A percentile compares a stretch with the other conserved stretches of the same genome.
phyloP scores from a whole-genome alignment of 2,329 filamentous ascomycete species.

The Claviceps pusilla region DNA sequence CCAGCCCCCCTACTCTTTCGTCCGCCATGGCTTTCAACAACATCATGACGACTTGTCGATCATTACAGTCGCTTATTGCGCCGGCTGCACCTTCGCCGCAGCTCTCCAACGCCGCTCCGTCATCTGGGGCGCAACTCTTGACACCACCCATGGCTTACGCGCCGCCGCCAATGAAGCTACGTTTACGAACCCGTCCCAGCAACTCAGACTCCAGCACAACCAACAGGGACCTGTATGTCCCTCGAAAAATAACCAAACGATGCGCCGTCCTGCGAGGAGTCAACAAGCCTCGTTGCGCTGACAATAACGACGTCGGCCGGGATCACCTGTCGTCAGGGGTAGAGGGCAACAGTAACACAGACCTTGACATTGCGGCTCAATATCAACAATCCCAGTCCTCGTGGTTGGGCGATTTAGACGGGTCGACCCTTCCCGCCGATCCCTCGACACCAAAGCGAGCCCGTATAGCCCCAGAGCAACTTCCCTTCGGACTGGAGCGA shows the following conservation, averaged over 20 bases:
- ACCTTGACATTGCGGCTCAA: conserved; percentile 17
- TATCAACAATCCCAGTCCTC: conserved; percentile 1
- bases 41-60: conserved; percentile 45
- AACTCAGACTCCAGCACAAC: conserved; percentile 10
- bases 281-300: conserved; percentile 38
- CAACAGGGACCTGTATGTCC: conserved; percentile 18
- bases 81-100: conserved; percentile 16
- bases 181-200: conserved; percentile 32
- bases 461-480: conserved; percentile 43
- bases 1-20: conserved; percentile 35
- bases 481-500: conserved; percentile 44
- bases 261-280: conserved; percentile 27
- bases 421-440: background rate
- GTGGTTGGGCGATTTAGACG: background rate
- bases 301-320: conserved; percentile 31
- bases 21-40: conserved; percentile 34
- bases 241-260: conserved; percentile 39
- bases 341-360: conserved; percentile 23
- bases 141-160: conserved; percentile 41
- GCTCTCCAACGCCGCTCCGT: conserved; percentile 17
- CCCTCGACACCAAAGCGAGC: conserved; percentile 45
- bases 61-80: conserved; percentile 43
- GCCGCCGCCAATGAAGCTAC: conserved; percentile 37
- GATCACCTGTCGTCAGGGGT: conserved; percentile 18
- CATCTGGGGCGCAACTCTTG: conserved; percentile 26